phyloP scores from a whole-genome alignment of 192 early-diverging fungal genomes.

The Borealophlyctis nickersoniae region DNA sequence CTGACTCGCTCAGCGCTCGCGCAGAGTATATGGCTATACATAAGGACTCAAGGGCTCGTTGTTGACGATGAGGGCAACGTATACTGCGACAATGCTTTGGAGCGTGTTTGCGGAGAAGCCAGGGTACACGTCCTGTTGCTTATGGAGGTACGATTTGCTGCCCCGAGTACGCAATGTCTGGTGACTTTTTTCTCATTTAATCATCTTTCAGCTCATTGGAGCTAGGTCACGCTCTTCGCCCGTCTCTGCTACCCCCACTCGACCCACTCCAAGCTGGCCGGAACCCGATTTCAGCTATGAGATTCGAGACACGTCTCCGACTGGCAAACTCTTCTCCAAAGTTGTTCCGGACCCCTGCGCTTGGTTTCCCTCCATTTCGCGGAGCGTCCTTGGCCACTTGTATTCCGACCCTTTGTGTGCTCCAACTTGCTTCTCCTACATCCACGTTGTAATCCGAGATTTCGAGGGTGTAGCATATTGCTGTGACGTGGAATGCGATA shows the following conservation, averaged over 20 bases:
- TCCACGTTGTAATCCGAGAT: neutral
- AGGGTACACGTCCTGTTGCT: too few relatives aligned
- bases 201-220: neutral
- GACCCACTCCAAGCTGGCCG: neutral
- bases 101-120: too few relatives aligned
- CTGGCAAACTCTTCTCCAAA: neutral
- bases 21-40: too few relatives aligned
- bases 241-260: neutral
- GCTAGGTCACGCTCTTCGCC: neutral
- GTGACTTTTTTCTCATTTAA: neutral
- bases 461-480: neutral
- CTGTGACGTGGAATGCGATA: neutral
- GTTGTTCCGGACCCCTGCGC: neutral
- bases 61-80: too few relatives aligned
- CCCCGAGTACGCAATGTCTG: too few relatives aligned
- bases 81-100: too few relatives aligned
- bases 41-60: too few relatives aligned
- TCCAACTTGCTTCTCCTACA: neutral
- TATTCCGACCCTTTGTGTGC: neutral
- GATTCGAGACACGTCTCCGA: neutral
- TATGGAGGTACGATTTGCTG: too few relatives aligned
- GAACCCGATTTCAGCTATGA: neutral
- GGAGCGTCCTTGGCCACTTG: neutral
- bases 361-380: neutral
- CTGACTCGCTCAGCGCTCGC: too few relatives aligned